Conservation (phyloP, 1,284 basidiomycete genomes). For the Ganoderma resinaceum region DNA sequence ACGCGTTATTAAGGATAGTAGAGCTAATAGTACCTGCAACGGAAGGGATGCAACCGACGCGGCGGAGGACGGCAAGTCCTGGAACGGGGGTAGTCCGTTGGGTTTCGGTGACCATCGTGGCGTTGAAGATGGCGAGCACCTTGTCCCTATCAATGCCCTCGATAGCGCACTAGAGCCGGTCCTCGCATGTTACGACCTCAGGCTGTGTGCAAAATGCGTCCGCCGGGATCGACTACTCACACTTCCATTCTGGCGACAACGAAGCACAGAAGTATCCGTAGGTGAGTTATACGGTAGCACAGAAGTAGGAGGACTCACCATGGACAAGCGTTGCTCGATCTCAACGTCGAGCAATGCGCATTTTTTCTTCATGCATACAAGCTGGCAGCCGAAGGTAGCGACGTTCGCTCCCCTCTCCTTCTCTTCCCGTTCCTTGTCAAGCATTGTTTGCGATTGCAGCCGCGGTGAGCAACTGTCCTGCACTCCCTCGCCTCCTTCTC, state of each 20-base stretch:
- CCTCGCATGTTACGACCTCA: slow-evolving; percentile 67
- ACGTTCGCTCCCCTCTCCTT: slow-evolving; percentile 70
- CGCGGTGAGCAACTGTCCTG: not conserved
- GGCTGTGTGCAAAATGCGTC: slow-evolving; percentile 60
- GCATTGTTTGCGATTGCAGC: slow-evolving; percentile 47
- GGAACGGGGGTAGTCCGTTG: no score
- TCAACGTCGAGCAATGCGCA: slow-evolving; percentile 65
- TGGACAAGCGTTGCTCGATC: slow-evolving; percentile 73
- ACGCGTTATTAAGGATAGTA: no score
- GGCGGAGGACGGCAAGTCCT: no score
- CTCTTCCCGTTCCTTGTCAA: slow-evolving; percentile 75
- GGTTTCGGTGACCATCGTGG: no score
- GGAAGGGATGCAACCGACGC: no score
- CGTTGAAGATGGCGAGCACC: slow-evolving; percentile 78
- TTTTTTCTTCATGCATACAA: slow-evolving; percentile 64
- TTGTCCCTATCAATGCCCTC: slow-evolving; percentile 80
- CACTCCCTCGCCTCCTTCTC: no score
- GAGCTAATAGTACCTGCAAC: no score
- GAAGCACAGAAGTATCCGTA: not conserved
- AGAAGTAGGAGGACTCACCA: slow-evolving; percentile 50
- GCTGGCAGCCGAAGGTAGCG: slow-evolving; percentile 66
- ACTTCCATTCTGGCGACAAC: slow-evolving; percentile 61
- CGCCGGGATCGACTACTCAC: slow-evolving; percentile 69
- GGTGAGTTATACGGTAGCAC: not conserved
- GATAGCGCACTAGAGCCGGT: slow-evolving; percentile 66